Evolutionary conservation across 1,284 basidiomycete species (phyloP).

Genomic region (Boletus coffeatus): DNA sequence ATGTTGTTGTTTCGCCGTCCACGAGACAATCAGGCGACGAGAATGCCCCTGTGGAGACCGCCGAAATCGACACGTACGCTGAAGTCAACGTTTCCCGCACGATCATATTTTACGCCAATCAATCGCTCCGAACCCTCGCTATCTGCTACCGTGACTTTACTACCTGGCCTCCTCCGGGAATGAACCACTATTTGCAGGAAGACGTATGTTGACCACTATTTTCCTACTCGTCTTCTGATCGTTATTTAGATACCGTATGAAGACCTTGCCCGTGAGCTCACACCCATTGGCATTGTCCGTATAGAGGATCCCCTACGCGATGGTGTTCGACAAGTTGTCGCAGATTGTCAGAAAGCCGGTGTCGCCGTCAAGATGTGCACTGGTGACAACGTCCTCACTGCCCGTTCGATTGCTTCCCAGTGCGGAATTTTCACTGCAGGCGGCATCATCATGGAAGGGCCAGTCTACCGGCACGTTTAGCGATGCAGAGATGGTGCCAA

Average conservation of each 20-base stretch:
- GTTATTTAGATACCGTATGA: conserved; percentile 60
- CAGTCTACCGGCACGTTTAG: conserved; percentile 61
- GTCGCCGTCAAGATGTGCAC: conserved; percentile 99
- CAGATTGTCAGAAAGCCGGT: conserved; percentile 82
- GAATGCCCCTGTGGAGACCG: conserved; percentile 48
- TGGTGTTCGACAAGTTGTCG: conserved; percentile 86
- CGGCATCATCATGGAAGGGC: conserved; percentile 97
- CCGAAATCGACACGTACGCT: conserved; percentile 56
- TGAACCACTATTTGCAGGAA: conserved; percentile 41
- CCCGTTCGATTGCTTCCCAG: conserved; percentile 90
- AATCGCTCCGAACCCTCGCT: conserved; percentile 90
- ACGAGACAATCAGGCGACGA: conserved; percentile 24
- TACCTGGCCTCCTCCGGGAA: conserved; percentile 74
- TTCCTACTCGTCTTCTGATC: conserved; percentile 3
- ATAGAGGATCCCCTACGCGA: conserved; percentile 95
- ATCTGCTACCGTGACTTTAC: conserved; percentile 89
- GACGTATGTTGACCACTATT: conserved; percentile 38
- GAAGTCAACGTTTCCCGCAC: conserved; percentile 81
- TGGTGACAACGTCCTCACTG: conserved; percentile 94
- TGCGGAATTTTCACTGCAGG: conserved; percentile 93
- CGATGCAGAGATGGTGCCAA: conserved; percentile 55
- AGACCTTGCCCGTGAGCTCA: conserved; percentile 68
- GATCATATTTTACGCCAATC: conserved; percentile 96
- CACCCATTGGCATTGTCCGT: conserved; percentile 83
- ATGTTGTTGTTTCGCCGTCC: conserved; percentile 62